These are phyloP conservation scores for Linnemannia hyalina DNA, from an alignment of 192 early-diverging fungal species.

Conservation along the genomic window DNA sequence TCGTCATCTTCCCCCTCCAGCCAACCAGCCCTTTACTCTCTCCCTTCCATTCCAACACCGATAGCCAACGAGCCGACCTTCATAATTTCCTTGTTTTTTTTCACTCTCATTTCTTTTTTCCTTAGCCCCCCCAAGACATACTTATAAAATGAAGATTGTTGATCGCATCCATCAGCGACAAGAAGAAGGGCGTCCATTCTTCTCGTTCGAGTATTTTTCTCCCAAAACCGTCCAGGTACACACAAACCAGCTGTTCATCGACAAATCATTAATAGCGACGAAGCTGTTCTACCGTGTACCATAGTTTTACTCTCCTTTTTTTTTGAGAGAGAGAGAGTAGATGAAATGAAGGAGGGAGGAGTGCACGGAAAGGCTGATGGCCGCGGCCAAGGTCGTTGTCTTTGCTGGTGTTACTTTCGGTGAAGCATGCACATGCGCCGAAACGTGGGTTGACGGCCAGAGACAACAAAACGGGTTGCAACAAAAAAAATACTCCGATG, in stretches of 20 bases:
- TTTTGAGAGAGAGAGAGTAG: too few species aligned
- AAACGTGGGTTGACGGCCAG: background rate
- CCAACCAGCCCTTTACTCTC: background rate
- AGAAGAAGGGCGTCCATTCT: constrained; percentile 73
- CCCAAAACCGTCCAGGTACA: constrained; percentile 86
- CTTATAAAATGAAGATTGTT: constrained; percentile 72
- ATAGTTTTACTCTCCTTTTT: too few species aligned
- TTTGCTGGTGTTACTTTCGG: background rate
- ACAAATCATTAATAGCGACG: background rate
- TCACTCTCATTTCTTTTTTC: background rate
- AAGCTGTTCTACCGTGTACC: background rate
- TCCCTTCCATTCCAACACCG: background rate
- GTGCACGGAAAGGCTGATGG: too few species aligned
- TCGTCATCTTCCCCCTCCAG: too few species aligned
- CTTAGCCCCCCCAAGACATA: background rate
- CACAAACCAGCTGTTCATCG: background rate
- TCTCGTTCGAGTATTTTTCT: constrained; percentile 97
- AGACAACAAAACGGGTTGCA: background rate
- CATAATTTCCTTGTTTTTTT: background rate
- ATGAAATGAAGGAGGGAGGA: too few species aligned
- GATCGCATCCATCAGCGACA: constrained; percentile 76
- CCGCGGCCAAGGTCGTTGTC: too few species aligned
- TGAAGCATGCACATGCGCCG: background rate
- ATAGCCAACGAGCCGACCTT: background rate
- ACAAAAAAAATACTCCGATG: background rate